Evolutionary conservation across 805 yeast species (phyloP).

Genomic region (Candida chilensis): DNA sequence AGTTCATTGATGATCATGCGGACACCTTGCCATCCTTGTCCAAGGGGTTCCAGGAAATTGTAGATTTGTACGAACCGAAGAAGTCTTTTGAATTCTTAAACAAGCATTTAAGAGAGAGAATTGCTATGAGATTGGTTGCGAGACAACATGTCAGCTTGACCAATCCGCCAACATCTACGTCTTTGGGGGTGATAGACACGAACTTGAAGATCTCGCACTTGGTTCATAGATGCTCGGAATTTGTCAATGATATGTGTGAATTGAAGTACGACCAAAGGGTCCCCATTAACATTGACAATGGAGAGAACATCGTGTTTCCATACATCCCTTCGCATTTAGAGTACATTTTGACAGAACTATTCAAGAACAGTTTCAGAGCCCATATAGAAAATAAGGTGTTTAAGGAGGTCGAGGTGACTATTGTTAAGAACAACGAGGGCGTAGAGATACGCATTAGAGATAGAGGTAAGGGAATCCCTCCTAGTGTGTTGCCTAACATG

Average conservation of each 20-base stretch:
- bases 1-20: conserved; percentile 66
- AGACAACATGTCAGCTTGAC: conserved; percentile 69
- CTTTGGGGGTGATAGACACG: conserved; percentile 60
- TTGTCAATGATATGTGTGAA: conserved; percentile 76
- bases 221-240: conserved; percentile 54
- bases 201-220: conserved; percentile 55
- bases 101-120: conserved; percentile 72
- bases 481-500: conserved; percentile 53
- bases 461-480: conserved; percentile 82
- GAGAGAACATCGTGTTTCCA: conserved; percentile 57
- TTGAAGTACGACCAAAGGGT: conserved; percentile 78
- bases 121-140: conserved; percentile 77
- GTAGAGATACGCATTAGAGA: conserved; percentile 76
- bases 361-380: conserved; percentile 84
- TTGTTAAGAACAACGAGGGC: conserved; percentile 14
- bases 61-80: conserved; percentile 30
- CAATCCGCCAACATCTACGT: conserved; percentile 28
- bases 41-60: conserved; percentile 70
- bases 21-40: conserved; percentile 80
- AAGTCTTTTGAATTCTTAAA: conserved; percentile 58
- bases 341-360: conserved; percentile 76
- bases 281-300: conserved; percentile 44
- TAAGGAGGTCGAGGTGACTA: conserved; percentile 26
- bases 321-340: conserved; percentile 85
- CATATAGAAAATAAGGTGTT: conserved; percentile 58